These are phyloP conservation scores for Insectozyma bohioensis DNA, from an alignment of 1,139 yeast genomes.

Conservation along the genomic window DNA sequence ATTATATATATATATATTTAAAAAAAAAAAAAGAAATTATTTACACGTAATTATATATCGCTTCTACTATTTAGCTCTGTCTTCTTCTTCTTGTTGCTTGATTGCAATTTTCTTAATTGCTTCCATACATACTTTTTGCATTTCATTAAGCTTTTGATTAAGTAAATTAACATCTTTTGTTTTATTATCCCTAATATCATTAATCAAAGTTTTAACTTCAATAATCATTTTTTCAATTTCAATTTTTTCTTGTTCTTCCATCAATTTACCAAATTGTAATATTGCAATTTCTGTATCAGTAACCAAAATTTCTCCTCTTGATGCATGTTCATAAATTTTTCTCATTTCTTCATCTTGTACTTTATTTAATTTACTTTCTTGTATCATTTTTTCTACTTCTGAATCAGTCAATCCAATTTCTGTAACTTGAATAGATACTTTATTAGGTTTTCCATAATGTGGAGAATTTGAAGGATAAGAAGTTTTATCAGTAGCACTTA, in stretches of 20 bases:
- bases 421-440: slow-evolving; percentile 65
- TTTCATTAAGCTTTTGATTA: slow-evolving; percentile 46
- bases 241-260: slow-evolving; percentile 38
- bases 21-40: slow-evolving; percentile 3
- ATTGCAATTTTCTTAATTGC: slow-evolving; percentile 55
- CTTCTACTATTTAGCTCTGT: background rate
- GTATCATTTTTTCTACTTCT: slow-evolving; percentile 57
- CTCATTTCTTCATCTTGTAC: slow-evolving; percentile 43
- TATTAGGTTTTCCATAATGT: slow-evolving; percentile 31
- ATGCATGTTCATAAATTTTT: slow-evolving; percentile 46
- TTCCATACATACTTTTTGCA: slow-evolving; percentile 51
- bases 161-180: slow-evolving; percentile 36
- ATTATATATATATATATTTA: background rate
- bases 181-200: slow-evolving; percentile 39
- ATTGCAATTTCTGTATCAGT: slow-evolving; percentile 56
- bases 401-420: slow-evolving; percentile 66
- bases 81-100: slow-evolving; percentile 26
- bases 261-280: slow-evolving; percentile 40
- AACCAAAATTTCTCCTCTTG: slow-evolving; percentile 55
- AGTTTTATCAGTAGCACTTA: slow-evolving; percentile 66
- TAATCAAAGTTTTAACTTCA: slow-evolving; percentile 42
- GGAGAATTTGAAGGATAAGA: slow-evolving; percentile 40
- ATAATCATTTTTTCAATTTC: slow-evolving; percentile 29
- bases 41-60: slow-evolving; percentile 8
- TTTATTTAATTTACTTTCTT: slow-evolving; percentile 47